Base-by-base conservation (phyloP, 495 filamentous ascomycete species). In the Bombardia bombarda region DNA sequence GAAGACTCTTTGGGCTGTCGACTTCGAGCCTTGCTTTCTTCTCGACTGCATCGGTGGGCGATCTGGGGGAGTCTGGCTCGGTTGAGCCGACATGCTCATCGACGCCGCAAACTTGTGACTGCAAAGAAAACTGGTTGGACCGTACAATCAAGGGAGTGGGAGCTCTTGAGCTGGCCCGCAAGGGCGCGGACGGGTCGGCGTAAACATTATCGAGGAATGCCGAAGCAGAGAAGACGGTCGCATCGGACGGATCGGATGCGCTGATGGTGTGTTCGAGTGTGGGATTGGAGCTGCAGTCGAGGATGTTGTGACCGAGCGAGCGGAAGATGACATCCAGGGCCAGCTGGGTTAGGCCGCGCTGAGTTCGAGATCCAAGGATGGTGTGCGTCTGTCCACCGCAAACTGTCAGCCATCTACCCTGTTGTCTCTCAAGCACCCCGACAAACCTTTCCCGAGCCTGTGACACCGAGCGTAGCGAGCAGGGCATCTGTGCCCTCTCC, bases 361-460 rank as follows among this genome's bases (percentile, higher is more conserved):
- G 84, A 12, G 76, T 77, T 49, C 81, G 83, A 14, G 86, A 90
- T 39, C 92, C 92, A 9, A 98, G 76, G 51, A 97, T 95, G n/a
- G 92, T 98, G 58, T 98, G 88, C 50, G 85, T 90, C 90, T 97
- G 52, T 20, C 3, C 1, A n/a, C n/a, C n/a, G n/a, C n/a, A n/a
- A n/a, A n/a, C n/a, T n/a, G n/a, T n/a, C n/a, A n/a, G n/a, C n/a
- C n/a, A n/a, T n/a, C n/a, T n/a, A n/a, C n/a, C n/a, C n/a, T n/a
- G 6, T 33, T 17, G 9, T 33, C n/a, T 7, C n/a, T n/a, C 36
- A 23, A n/a, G 13, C 17, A 40, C 3, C 7, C n/a, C 10, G 21
- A 63, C 73, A 25, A 51, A 94, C 90, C 80, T 98, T 98, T 55
- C 92, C 92, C 47, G 86, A 93, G 14, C 92, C 93, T 6, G 92